Evolutionary conservation across 1,139 yeast genomes (phyloP), one percentile per base, ranked within the genome.

Genomic region (Suhomyces yuchorum): DNA sequence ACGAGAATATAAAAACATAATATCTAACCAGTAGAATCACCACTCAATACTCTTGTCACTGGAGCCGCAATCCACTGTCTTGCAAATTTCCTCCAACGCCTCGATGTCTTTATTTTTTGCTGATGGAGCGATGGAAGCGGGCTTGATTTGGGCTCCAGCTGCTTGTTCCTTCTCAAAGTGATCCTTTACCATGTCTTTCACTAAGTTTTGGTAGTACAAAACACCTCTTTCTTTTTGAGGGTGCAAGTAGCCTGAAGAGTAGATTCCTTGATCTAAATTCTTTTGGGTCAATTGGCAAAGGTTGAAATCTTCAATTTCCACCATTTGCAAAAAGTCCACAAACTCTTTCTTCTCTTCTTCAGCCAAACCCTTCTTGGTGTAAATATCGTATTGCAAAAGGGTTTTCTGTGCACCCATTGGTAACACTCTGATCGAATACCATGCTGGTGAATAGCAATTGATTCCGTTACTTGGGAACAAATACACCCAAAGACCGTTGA

Each of bases 391-490:
- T 59, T 80, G 84, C 56, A 81, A 70, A 28, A 81, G 68, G 14
- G 85, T 81, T 57, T 73, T 80, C 37, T 73, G 70, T 9, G 85
- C 80, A 37, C 74, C 58, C 18, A 76, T 59, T 34, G 86, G 86
- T 51, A 81, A 68, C 2, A 81, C 85, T 58, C 85, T 68, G 53
- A 81, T 81, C 3, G 83, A 76, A 62, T 81, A 81, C 84, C 84
- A 81, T 6, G 85, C 85, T 52, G 85, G 85, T 0, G 85, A 81
- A 59, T 81, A 81, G 59, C 86, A 81, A 63, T 81, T 81, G 59
- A 81, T 63, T 37, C 85, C 85, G 56, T 80, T 79, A 48, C 72
- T 77, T 46, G 86, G 86, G 67, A 71, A 81, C 43, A 80, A 63
- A 61, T 81, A 81, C 46, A 81, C 77, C 86, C 85, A 81, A 59